Base-by-base conservation (phyloP, 169 alveolate species). In the Plasmodium fragile region DNA sequence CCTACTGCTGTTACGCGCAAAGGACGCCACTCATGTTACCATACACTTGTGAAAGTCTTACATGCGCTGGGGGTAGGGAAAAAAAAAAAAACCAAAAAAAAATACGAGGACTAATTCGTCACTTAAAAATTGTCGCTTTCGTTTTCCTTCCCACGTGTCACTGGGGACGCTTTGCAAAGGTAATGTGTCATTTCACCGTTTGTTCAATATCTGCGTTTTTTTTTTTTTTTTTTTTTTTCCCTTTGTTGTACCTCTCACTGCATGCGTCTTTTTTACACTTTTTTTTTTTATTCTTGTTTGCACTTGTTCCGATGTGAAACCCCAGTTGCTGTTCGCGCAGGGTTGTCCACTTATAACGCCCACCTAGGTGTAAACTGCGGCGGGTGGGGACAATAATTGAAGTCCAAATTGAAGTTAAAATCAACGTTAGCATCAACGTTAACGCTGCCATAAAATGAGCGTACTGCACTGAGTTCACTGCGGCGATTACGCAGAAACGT, bases 311-410 rank as follows among this genome's bases (percentile, higher is more conserved):
- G 34, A 65, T 18, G 11, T 18, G 75, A 65, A 65, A 65, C 28
- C 36, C n/a, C 75, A 65, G 75, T 65, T 65, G 34, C 75, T 65
- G 75, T 25, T 11, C 16, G 75, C 34, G 75, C 75, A 16, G 75
- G 16, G 75, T 13, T 65, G 75, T 65, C 75, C 75, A 65, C 75
- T 18, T 18, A 5, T 18, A 22, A 45, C 75, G 34, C 75, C 11
- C 28, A 0, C 16, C 34, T 18, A 65, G 75, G 34, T 65, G 34
- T 1, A n/a, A 65, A n/a, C 75, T 65, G 36, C 11, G 34, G 34
- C 11, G 75, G 28, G 75, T 1, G 10, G 30, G 7, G n/a, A 55
- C 13, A 55, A n/a, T 2, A 65, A 65, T 4, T 59, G 10, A 59
- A 59, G 73, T 6, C 55, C 2, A 65, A 55, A 32, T 55, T 16